A percentile compares a stretch with the other conserved stretches of the same genome.
Evolutionary conservation across 2,329 filamentous ascomycete species (phyloP).

Genomic region (Trichoderma atrobrunneum): DNA sequence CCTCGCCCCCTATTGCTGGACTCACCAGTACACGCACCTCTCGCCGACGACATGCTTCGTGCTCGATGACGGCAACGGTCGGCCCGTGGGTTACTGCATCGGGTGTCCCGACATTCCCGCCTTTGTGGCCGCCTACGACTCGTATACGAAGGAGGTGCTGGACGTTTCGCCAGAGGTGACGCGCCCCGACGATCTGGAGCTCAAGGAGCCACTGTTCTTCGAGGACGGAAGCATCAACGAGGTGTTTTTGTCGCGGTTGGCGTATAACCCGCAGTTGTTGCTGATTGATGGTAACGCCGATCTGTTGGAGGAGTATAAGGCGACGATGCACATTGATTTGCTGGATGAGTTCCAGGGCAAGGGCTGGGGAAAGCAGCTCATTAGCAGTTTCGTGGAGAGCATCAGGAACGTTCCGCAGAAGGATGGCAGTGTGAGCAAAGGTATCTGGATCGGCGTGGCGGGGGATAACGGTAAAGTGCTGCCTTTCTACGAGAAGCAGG

Average conservation of each 20-base stretch:
- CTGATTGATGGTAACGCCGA: slow-evolving; percentile 37
- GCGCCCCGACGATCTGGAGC: slow-evolving; percentile 27
- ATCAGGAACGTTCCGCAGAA: slow-evolving; percentile 28
- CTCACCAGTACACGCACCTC: slow-evolving; percentile 48
- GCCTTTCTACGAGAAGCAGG: slow-evolving; percentile 46
- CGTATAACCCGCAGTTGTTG: slow-evolving; percentile 41
- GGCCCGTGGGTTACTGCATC: slow-evolving; percentile 50
- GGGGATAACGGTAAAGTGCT: slow-evolving; percentile 49
- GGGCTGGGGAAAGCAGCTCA: slow-evolving; percentile 45
- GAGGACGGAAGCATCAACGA: slow-evolving; percentile 27
- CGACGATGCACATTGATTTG: slow-evolving; percentile 51
- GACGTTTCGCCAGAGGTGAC: slow-evolving; percentile 26
- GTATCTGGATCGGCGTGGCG: slow-evolving; percentile 44
- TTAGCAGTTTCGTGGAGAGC: slow-evolving; percentile 41
- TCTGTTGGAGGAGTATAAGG: slow-evolving; percentile 36
- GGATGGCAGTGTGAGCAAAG: slow-evolving; percentile 25
- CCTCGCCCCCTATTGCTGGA: slow-evolving; percentile 50
- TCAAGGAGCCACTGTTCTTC: slow-evolving; percentile 32
- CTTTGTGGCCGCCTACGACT: slow-evolving; percentile 38
- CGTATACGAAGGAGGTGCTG: slow-evolving; percentile 40
- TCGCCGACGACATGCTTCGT: slow-evolving; percentile 46
- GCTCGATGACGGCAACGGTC: slow-evolving; percentile 46
- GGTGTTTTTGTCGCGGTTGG: slow-evolving; percentile 39
- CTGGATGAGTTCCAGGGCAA: slow-evolving; percentile 40
- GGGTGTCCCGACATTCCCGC: slow-evolving; percentile 43